These are phyloP conservation scores for Penicillium paxilli DNA, from an alignment of 495 filamentous ascomycete species.

Conservation along the genomic window DNA sequence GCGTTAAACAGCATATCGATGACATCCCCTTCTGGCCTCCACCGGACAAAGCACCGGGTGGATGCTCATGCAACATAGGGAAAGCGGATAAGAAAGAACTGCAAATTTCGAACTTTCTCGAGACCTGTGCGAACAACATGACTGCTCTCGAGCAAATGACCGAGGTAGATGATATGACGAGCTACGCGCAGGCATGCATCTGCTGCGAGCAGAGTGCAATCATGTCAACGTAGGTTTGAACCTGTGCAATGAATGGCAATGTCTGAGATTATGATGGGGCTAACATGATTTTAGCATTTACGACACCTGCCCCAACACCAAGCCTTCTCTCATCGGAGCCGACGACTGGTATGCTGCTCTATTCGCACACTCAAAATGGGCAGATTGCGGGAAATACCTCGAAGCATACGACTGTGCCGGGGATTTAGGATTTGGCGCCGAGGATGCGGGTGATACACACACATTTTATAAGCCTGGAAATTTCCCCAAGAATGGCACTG, in stretches of 20 bases:
- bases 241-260: not conserved
- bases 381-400: constrained; percentile 9
- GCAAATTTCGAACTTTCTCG: not conserved
- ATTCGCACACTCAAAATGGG: constrained; percentile 5
- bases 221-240: constrained; percentile 17
- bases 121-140: constrained; percentile 5
- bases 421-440: constrained; percentile 10
- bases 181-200: constrained; percentile 12
- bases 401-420: constrained; percentile 9
- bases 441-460: constrained; percentile 7
- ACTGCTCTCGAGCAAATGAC: constrained; percentile 2
- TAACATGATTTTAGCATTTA: constrained; percentile 12
- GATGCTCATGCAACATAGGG: constrained; percentile 27
- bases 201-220: constrained; percentile 24
- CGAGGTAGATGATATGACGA: not conserved
- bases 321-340: constrained; percentile 8
- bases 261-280: not conserved
- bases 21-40: constrained; percentile 24
- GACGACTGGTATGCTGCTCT: constrained; percentile 2
- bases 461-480: constrained; percentile 10
- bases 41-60: constrained; percentile 20
- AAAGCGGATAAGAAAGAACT: constrained; percentile 6
- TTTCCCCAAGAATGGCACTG: constrained; percentile 14
- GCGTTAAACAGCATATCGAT: constrained; percentile 4
- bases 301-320: constrained; percentile 19